Evolutionary conservation across 768 basidiomycete species (phyloP), one percentile per base, ranked within the genome.

Genomic region (Gyrodon lividus): DNA sequence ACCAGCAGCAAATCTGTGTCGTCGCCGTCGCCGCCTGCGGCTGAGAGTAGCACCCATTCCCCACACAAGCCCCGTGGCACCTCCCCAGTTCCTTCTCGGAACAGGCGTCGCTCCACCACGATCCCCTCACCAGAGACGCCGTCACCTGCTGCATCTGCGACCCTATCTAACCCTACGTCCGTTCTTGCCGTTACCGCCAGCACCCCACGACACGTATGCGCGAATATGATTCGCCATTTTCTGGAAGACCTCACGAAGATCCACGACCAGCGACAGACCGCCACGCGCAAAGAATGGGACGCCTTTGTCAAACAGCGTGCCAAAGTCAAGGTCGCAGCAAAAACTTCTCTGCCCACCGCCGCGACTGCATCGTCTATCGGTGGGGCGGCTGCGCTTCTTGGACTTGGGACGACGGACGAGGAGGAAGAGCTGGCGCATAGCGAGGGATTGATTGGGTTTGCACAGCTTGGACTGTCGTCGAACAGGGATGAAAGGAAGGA

Each of bases 381-480:
- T 0, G 77, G 79, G 0, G 83, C 83, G 0, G 87, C 87, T 5
- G 81, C 80, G 4, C 73, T 92, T 33, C 75, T 90, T 4, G 89
- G 88, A 8, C 74, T 87, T 2, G 83, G 83, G 13, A 80, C 81
- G 6, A 76, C 75, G 1, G 72, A 77, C 28, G 84, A 82, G 48
- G 83, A 82, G 50, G 88, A 89, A 42, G 92, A 94, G 61, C 74
- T 92, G 37, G 72, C 74, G 26, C 92, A 95, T 66, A 86, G 80
- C 20, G 91, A 92, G 30, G 92, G 92, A 1, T 66, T 98, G 24
- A 86, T 99, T 48, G 94, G 92, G 1, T 88, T 99, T 51, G 88
- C 90, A 14, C 92, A 96, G 70, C 81, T 97, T 46, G 93, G 92
- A 0, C 68, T 85, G 17, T 86, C 84, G 1, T 76, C 87, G 30